A percentile compares a stretch with the other conserved stretches of the same genome.
These are phyloP conservation scores for Cladosporium sp. DNA, from an alignment of 2,329 filamentous ascomycete genomes.

Conservation along the genomic window DNA sequence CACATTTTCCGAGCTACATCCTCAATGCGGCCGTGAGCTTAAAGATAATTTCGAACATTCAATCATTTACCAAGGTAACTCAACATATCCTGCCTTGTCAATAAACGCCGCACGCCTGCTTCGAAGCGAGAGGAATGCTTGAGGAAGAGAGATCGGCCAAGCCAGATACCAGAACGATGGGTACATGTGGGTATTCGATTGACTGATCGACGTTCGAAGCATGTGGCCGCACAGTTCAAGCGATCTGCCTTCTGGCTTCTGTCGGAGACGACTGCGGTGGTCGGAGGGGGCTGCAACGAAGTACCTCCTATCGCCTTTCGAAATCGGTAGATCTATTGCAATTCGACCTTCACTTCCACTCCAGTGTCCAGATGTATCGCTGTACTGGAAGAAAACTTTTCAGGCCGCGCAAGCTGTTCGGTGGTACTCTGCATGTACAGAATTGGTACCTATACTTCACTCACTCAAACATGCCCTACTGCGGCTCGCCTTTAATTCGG, in stretches of 20 bases:
- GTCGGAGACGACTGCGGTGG: too few species aligned
- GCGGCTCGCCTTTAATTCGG: background rate
- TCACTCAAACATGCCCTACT: background rate
- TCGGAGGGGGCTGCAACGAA: background rate
- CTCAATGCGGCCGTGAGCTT: too few species aligned
- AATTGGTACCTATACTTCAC: background rate
- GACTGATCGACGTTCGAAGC: constrained; percentile 9
- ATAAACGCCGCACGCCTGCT: constrained; percentile 2
- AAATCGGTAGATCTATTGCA: background rate
- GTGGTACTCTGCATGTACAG: background rate
- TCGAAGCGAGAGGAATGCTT: background rate
- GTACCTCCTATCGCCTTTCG: background rate
- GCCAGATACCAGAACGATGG: background rate
- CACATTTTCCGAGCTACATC: too few species aligned
- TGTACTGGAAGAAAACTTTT: background rate
- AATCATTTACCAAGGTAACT: too few species aligned
- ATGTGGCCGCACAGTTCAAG: constrained; percentile 11
- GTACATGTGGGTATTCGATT: constrained; percentile 1
- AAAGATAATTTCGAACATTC: too few species aligned
- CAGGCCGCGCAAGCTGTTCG: constrained; percentile 4
- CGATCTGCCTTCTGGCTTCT: background rate
- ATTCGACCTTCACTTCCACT: background rate
- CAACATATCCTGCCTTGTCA: too few species aligned
- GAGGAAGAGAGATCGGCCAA: constrained; percentile 3
- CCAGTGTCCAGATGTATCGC: background rate